Percentiles rank a stretch among this genome's conserved stretches.
These are phyloP conservation scores for Flaveria bidentis DNA, from an alignment of 129 eudicot genomes.

Conservation along the genomic window DNA sequence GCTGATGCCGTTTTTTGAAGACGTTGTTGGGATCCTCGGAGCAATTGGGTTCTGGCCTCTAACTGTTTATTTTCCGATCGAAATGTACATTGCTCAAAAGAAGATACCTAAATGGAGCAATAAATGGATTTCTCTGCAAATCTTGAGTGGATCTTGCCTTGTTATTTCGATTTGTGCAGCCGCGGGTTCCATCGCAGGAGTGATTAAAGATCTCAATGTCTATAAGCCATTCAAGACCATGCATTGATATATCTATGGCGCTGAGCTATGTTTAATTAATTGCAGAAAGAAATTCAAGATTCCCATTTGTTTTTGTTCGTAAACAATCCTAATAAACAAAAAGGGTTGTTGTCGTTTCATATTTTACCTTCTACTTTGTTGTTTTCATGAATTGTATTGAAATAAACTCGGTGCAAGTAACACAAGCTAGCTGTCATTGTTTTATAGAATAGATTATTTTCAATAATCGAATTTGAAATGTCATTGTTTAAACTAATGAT, in stretches of 20 bases:
- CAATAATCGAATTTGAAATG: no score
- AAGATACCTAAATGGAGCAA: constrained; percentile 56
- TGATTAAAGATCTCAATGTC: constrained; percentile 53
- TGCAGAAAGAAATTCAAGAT: not conserved
- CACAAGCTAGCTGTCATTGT: not conserved
- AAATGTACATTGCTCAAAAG: constrained; percentile 61
- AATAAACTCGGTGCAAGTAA: no score
- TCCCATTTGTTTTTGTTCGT: not conserved
- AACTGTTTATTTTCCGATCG: constrained; percentile 64
- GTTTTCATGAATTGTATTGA: not conserved
- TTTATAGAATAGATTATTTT: no score
- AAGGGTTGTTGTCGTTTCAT: no score
- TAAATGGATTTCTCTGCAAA: constrained; percentile 51
- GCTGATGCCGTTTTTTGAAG: constrained; percentile 68
- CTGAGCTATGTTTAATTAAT: not conserved
- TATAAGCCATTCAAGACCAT: constrained; percentile 65
- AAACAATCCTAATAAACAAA: no score
- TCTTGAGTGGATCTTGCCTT: constrained; percentile 46
- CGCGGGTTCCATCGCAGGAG: constrained; percentile 67
- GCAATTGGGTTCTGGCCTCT: constrained; percentile 70
- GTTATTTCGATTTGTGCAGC: constrained; percentile 60
- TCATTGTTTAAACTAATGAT: no score
- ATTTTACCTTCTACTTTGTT: not conserved
- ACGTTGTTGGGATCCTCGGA: constrained; percentile 68
- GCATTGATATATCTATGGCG: constrained; percentile 18